Conservation (phyloP, 2,329 filamentous ascomycete genomes). For the Cadophora sp. region DNA sequence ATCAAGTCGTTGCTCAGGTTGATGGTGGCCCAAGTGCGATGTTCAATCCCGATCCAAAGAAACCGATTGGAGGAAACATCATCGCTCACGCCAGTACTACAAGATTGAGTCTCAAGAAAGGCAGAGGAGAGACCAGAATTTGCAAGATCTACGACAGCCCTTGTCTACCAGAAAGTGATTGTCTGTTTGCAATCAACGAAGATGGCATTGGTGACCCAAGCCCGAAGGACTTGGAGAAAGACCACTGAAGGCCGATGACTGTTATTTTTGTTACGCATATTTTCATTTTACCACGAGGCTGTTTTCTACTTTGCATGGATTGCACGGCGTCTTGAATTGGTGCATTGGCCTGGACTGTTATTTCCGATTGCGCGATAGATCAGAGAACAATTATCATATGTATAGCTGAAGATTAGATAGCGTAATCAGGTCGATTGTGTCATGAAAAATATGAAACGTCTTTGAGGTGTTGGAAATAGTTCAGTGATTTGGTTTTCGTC, state of each 20-base stretch:
- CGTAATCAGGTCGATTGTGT: slow-evolving; percentile 10
- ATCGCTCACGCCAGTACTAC: slow-evolving; percentile 98
- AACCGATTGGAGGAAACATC: slow-evolving; percentile 98
- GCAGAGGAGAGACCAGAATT: slow-evolving; percentile 90
- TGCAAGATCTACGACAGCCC: slow-evolving; percentile 99
- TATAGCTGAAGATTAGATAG: slow-evolving; percentile 20
- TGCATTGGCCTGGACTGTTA: slow-evolving; percentile 28
- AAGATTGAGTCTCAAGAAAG: slow-evolving; percentile 93
- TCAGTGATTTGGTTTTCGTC: not conserved
- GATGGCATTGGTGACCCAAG: slow-evolving; percentile 96
- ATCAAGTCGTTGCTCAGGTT: slow-evolving; percentile 97
- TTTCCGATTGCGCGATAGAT: slow-evolving; percentile 17
- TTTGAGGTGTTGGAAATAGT: not conserved
- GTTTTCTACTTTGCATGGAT: slow-evolving; percentile 33
- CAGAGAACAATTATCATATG: slow-evolving; percentile 24
- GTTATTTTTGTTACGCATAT: slow-evolving; percentile 2
- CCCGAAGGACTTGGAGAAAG: slow-evolving; percentile 94
- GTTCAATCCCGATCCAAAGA: slow-evolving; percentile 99
- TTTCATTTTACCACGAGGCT: slow-evolving; percentile 25
- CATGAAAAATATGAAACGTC: not conserved
- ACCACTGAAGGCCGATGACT: slow-evolving; percentile 43
- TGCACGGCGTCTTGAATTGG: slow-evolving; percentile 29
- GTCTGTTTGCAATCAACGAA: slow-evolving; percentile 95
- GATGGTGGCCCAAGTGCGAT: slow-evolving; percentile 95
- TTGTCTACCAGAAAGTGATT: slow-evolving; percentile 95